Evolutionary conservation across 2,329 filamentous ascomycete species (phyloP), one percentile per base, ranked within the genome.

Genomic region (Neurospora sp.): DNA sequence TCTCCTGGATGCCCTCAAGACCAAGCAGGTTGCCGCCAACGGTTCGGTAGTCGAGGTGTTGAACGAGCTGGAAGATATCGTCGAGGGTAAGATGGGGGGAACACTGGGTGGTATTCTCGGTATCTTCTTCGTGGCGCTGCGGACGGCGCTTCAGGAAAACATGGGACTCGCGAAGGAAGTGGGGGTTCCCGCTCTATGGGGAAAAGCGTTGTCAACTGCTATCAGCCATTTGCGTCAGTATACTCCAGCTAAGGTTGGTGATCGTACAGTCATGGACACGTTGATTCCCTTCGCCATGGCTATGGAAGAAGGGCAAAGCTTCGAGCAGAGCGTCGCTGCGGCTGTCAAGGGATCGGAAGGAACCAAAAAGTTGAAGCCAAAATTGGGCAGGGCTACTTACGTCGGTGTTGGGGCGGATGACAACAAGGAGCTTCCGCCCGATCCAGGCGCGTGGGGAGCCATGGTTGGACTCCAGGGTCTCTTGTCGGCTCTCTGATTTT

Each of bases 361-460:
- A 7, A 92, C 90, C 4, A 89, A 85, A 78, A 86, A 81, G 36
- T 87, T 92, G 84, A 86, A 83, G 78, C 88, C 90, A 8, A 87
- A 82, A 74, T 80, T 92, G 38, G 90, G 90, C 1, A 82, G 90
- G 68, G 90, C 90, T 11, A 90, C 90, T 0, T 92, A 92, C 74
- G 86, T 92, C 3, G 89, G 86, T 5, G 84, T 83, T 1, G 85
- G 84, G 62, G 81, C 82, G 3, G 85, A 82, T 70, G 82, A 85
- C 71, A 83, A 81, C 69, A 79, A 79, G 68, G 84, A 83, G 66
- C 72, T 85, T 69, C 88, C 90, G 4, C 89, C 90, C 3, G 90
- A 92, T 77, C 90, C 90, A 0, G 90, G 90, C 38, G 90, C 90
- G 4, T 89, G 89, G 82, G 90, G 89, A n/a, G 84, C 90, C 33